These are phyloP conservation scores for Cardamine resedifolia DNA, from an alignment of 345 rosid genomes.

Conservation along the genomic window DNA sequence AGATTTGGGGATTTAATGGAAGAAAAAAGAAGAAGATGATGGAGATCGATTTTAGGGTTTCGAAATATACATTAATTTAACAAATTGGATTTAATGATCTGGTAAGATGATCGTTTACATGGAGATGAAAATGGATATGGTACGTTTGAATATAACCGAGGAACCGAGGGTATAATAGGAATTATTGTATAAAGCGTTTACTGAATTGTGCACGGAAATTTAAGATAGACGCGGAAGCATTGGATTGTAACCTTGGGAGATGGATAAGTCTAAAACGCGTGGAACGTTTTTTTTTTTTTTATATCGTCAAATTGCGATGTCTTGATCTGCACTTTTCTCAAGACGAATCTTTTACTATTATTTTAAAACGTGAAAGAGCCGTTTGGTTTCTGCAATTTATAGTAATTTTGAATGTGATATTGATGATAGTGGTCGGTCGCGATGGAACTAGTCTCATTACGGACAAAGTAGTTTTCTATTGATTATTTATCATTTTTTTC, in stretches of 20 bases:
- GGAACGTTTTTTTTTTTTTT: too few relatives aligned
- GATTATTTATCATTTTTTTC: too few relatives aligned
- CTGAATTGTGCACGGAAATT: not conserved
- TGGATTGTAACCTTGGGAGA: not conserved
- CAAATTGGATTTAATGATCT: too few relatives aligned
- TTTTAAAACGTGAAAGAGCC: slow-evolving; percentile 19
- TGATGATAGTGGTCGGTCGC: not conserved
- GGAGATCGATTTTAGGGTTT: slow-evolving; percentile 6
- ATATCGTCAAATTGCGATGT: slow-evolving; percentile 20
- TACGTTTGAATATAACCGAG: not conserved
- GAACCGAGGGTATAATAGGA: not conserved
- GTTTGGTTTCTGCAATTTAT: slow-evolving; percentile 1
- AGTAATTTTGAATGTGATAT: not conserved
- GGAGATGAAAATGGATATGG: not conserved
- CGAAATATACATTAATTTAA: not conserved
- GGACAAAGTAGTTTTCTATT: too few relatives aligned
- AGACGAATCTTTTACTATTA: not conserved
- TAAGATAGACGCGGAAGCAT: not conserved
- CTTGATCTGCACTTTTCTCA: not conserved
- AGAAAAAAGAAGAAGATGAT: not conserved
- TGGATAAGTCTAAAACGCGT: slow-evolving; percentile 24
- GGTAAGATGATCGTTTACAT: too few relatives aligned
- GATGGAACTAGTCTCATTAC: not conserved
- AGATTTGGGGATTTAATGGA: slow-evolving; percentile 1
- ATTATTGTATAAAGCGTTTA: not conserved